Evolutionary conservation across 192 early-diverging fungal genomes (phyloP), one percentile per base, ranked within the genome.

Genomic region (Bifiguratus adelaidae): DNA sequence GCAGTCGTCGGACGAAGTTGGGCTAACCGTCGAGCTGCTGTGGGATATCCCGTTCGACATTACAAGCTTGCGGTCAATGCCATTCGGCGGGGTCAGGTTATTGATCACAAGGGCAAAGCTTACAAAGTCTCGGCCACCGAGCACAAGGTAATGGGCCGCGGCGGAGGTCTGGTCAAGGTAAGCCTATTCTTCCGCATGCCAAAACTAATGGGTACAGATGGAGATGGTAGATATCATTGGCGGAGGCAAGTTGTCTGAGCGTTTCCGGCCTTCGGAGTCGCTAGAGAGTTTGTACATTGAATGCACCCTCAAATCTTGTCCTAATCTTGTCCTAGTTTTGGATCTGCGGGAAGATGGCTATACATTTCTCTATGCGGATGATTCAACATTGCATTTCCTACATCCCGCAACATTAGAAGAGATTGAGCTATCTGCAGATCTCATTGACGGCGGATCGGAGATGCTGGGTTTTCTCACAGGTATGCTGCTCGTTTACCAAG

Each of bases 321-420:
- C 32, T 33, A 9, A 8, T n/a, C 32, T 9, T n/a, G 8, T n/a
- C 1, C 18, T 44, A 65, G 81, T 84, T 21, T 73, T 80, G 53
- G 64, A 75, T 22, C 50, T 93, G 27, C 67, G 73, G 0, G 74
- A 76, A 40, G 74, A 81, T 47, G 40, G 61, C 30, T 81, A 78
- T 55, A 78, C 85, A 66, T 88, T 66, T 47, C 71, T 93, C 6
- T 93, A 93, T 54, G 52, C 58, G 18, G 78, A 72, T 32, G 78
- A 74, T 30, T 50, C 61, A 7, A 65, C 73, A 36, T 41, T 83
- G 13, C 77, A 90, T 53, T 45, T 87, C 29, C 65, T 89, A 45
- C 66, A 93, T 43, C 71, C 72, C 41, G 67, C 79, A 33, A 74
- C 71, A 1, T 87, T 73, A 60, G 88, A 90, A 49, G 80, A 85